A percentile compares a stretch with the other conserved stretches of the same genome.
phyloP scores from a whole-genome alignment of 169 alveolate genomes.

The Plasmodium adleri region DNA sequence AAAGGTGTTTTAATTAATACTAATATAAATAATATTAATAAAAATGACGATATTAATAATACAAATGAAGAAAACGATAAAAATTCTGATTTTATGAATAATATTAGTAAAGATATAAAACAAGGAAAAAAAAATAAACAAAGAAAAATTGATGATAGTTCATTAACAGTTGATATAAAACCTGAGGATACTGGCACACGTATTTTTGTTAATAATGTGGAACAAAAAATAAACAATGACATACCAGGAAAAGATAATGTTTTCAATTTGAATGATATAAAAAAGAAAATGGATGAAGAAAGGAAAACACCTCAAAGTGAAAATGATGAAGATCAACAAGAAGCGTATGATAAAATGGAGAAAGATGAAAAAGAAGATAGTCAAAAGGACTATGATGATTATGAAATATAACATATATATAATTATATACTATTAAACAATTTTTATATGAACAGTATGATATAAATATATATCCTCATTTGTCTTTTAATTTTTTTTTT shows the following conservation, averaged over 20 bases:
- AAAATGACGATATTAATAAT: conserved; percentile 4
- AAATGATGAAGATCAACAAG: conserved; percentile 12
- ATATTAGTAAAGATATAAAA: background rate
- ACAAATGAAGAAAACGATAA: conserved; percentile 20
- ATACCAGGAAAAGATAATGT: conserved; percentile 14
- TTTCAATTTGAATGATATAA: conserved; percentile 53
- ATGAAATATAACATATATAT: background rate
- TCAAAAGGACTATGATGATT: conserved; percentile 2
- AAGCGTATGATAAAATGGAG: background rate
- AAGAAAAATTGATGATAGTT: conserved; percentile 10
- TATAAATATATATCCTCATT: too few relatives aligned
- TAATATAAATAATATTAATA: conserved; percentile 12
- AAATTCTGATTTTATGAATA: background rate
- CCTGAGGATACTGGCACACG: conserved; percentile 42
- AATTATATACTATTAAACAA: too few relatives aligned
- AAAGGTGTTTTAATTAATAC: conserved; percentile 34
- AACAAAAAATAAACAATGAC: conserved; percentile 8
- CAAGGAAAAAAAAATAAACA: conserved; percentile 13
- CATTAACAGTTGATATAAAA: conserved; percentile 42
- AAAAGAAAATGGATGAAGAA: conserved; percentile 58
- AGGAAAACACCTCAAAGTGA: conserved; percentile 7
- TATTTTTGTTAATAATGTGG: conserved; percentile 35
- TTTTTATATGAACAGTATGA: too few relatives aligned
- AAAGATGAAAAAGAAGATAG: conserved; percentile 17
- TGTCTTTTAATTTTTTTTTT: too few relatives aligned